Percentiles rank a stretch among this genome's conserved stretches.
Conservation (phyloP, 2,329 filamentous ascomycete species). For the Zalaria obscura region DNA sequence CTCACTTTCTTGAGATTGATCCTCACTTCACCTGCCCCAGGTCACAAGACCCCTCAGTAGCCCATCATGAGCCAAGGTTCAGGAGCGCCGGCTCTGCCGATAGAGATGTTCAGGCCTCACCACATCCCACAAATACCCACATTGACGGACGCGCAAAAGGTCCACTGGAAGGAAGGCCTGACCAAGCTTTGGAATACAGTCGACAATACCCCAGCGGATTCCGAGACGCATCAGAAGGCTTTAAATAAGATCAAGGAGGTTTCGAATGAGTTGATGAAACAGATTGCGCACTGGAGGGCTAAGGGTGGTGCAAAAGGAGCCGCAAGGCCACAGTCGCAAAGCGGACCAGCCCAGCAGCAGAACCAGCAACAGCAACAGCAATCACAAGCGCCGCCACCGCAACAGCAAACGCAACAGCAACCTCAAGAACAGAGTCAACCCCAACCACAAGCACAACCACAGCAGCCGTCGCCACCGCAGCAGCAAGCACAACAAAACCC, state of each 20-base stretch:
- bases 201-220: slow-evolving; percentile 4
- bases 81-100: neutral
- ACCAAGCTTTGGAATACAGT: slow-evolving; percentile 7
- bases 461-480: slow-evolving; percentile 6
- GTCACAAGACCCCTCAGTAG: no score
- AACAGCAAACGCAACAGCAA: slow-evolving; percentile 6
- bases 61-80: neutral
- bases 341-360: slow-evolving; percentile 1
- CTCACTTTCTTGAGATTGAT: no score
- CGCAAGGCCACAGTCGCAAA: neutral
- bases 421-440: slow-evolving; percentile 7
- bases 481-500: slow-evolving; percentile 5
- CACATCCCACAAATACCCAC: slow-evolving; percentile 6
- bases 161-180: slow-evolving; percentile 4
- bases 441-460: slow-evolving; percentile 1
- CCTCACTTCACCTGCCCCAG: no score
- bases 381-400: slow-evolving; percentile 7
- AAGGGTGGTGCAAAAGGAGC: neutral
- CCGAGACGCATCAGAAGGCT: slow-evolving; percentile 7
- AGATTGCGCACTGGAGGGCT: slow-evolving; percentile 2
- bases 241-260: slow-evolving; percentile 10
- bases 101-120: slow-evolving; percentile 9
- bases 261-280: slow-evolving; percentile 5
- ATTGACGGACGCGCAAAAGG: slow-evolving; percentile 5
- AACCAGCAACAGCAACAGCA: slow-evolving; percentile 5